Base-by-base conservation (phyloP, 1,139 yeast genomes). In the Yamadazyma atmosphaerica region DNA sequence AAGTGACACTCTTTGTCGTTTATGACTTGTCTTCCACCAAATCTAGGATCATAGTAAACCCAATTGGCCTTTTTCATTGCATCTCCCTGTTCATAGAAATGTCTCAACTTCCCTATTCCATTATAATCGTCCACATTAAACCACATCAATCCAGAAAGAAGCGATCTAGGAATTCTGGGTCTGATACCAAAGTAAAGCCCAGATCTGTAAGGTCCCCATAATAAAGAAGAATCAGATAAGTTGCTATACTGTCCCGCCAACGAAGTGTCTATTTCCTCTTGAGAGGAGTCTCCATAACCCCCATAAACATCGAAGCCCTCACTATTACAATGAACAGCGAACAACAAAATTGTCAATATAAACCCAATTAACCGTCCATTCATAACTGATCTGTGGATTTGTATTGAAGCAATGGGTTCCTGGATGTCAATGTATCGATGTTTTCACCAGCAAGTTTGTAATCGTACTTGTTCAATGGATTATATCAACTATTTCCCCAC, bases 161-260 rank as follows among this genome's bases (percentile, higher is more conserved):
- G 68, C 1, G 96, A 85, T 33, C 81, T 69, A n/a, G 96, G 85
- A 34, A 81, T 56, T 34, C 90, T 68, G 2, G 98, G 96, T 35
- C 92, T 72, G 32, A 92, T 63, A 1, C 98, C 98, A 48, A 90
- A 71, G 61, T 90, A 92, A 34, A 88, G 69, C 40, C 88, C 85
- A 10, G 97, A 83, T 49, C 98, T 66, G 61, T 90, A 92, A 0
- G 98, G 95, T 0, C 96, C 98, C 98, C 98, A 92, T 25, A 71
- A 48, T 30, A 72, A 58, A 4, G 75, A 67, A 35, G 60, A 59
- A 38, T 63, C 58, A 3, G 73, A 60, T 21, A 61, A 35, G 28
- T 51, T 50, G 19, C 55, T 47, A 43, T 62, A 67, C 21, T 56
- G 52, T 3, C 46, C 53, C 15, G 51, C 42, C n/a, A 55, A 38